Conservation (phyloP, 2,329 filamentous ascomycete genomes). For the Aspergillus sp. region DNA sequence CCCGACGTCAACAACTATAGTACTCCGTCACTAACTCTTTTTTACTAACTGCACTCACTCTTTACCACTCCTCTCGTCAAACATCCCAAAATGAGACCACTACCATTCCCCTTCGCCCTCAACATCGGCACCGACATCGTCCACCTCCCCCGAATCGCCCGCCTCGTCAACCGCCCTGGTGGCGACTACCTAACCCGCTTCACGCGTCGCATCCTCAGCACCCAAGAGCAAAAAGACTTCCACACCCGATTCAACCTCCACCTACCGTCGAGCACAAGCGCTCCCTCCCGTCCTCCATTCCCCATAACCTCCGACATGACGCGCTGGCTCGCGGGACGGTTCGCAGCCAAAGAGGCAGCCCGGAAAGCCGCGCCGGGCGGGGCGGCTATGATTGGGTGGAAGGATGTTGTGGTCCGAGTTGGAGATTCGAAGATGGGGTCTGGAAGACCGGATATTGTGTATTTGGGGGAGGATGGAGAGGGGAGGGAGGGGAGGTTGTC, state of each 20-base stretch:
- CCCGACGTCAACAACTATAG: too few relatives aligned
- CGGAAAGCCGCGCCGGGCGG: conserved; percentile 62
- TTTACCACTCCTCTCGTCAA: too few relatives aligned
- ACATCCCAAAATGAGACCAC: not conserved
- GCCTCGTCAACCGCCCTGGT: conserved; percentile 47
- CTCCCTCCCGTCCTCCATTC: not conserved
- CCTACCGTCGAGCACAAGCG: not conserved
- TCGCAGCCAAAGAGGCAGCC: conserved; percentile 70
- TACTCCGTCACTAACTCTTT: too few relatives aligned
- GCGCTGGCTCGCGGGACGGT: conserved; percentile 48
- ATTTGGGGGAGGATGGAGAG: conserved; percentile 16
- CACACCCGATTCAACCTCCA: conserved; percentile 24
- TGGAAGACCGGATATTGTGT: conserved; percentile 35
- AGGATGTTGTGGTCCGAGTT: conserved; percentile 46
- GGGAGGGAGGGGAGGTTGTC: conserved; percentile 61
- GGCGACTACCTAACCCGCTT: conserved; percentile 33
- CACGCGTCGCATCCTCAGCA: conserved; percentile 36
- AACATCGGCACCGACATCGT: conserved; percentile 77
- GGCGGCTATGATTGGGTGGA: conserved; percentile 55
- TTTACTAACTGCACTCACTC: too few relatives aligned
- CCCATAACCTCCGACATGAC: conserved; percentile 28
- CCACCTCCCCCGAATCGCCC: conserved; percentile 59
- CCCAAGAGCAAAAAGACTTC: conserved; percentile 36
- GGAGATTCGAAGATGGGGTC: conserved; percentile 10
- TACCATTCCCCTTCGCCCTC: conserved; percentile 60